Percentiles rank a stretch among this genome's conserved stretches.
Conservation (phyloP, 495 filamentous ascomycete genomes). For the Letharia columbiana region DNA sequence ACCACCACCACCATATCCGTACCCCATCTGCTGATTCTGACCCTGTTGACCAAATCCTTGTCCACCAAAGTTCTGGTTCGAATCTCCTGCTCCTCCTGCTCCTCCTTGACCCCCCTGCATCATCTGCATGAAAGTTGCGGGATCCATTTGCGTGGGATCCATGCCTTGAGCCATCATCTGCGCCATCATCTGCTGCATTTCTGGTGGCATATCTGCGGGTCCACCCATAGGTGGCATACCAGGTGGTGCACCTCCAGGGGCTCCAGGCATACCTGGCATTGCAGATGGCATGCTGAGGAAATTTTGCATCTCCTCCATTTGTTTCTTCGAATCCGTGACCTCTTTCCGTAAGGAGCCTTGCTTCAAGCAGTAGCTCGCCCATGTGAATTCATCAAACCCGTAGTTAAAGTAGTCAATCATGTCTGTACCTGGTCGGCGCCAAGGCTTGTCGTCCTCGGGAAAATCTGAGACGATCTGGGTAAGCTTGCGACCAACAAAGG, state of each 20-base stretch:
- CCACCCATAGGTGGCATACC: conserved; percentile 58
- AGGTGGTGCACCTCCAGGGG: conserved; percentile 31
- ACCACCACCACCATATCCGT: conserved; percentile 38
- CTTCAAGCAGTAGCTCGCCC: conserved; percentile 88
- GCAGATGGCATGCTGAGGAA: conserved; percentile 65
- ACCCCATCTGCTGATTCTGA: conserved; percentile 44
- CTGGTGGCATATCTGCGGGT: conserved; percentile 63
- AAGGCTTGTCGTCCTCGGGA: conserved; percentile 79
- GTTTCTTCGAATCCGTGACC: conserved; percentile 67
- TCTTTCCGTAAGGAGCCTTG: conserved; percentile 70
- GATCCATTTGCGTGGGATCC: conserved; percentile 73
- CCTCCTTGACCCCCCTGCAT: conserved; percentile 39
- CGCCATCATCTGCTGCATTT: conserved; percentile 77
- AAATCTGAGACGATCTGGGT: conserved; percentile 46
- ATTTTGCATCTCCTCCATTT: conserved; percentile 81
- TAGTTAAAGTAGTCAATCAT: conserved; percentile 98
- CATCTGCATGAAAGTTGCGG: conserved; percentile 48
- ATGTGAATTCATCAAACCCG: conserved; percentile 98
- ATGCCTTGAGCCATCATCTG: conserved; percentile 77
- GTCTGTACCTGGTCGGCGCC: conserved; percentile 92
- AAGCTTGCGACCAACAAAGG: background rate
- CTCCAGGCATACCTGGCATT: conserved; percentile 52
- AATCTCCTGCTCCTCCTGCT: conserved; percentile 35
- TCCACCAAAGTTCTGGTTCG: conserved; percentile 35
- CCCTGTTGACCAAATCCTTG: conserved; percentile 38